These are phyloP conservation scores for Wickerhamiella dianesei DNA, from an alignment of 805 yeast species.

Conservation along the genomic window DNA sequence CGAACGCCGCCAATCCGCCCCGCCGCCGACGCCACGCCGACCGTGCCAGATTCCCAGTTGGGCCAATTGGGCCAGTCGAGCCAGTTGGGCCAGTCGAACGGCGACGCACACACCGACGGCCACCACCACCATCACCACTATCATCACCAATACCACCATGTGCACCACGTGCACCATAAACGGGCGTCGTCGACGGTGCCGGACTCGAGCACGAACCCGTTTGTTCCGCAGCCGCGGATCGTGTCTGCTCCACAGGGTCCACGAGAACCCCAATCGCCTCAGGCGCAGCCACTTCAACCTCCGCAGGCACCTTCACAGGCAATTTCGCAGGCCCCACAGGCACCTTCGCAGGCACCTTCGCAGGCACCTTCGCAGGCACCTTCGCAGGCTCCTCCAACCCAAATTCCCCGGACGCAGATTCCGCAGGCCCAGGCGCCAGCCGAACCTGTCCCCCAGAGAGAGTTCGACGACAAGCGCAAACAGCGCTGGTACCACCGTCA, in stretches of 20 bases:
- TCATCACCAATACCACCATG: background rate
- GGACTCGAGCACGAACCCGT: background rate
- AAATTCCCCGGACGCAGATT: too few relatives aligned
- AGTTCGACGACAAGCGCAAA: background rate
- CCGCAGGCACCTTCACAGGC: too few relatives aligned
- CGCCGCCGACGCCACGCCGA: conserved; percentile 1
- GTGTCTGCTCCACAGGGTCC: conserved; percentile 5
- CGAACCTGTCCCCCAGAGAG: background rate
- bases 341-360: too few relatives aligned
- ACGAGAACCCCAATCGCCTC: conserved; percentile 4
- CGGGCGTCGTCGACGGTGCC: conserved; percentile 1
- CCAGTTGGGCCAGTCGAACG: background rate
- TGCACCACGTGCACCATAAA: background rate
- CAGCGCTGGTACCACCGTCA: background rate
- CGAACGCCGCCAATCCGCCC: background rate
- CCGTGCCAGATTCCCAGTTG: too few relatives aligned
- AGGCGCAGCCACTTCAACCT: conserved; percentile 3
- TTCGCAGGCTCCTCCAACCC: too few relatives aligned
- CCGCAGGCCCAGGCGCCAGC: too few relatives aligned
- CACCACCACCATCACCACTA: background rate
- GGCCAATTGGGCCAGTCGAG: background rate
- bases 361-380: too few relatives aligned
- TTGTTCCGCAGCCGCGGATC: conserved; percentile 5
- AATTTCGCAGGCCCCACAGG: too few relatives aligned
- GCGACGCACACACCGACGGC: background rate